phyloP scores from a whole-genome alignment of 2,329 filamentous ascomycete genomes.

The Aspergillaceae sp. region DNA sequence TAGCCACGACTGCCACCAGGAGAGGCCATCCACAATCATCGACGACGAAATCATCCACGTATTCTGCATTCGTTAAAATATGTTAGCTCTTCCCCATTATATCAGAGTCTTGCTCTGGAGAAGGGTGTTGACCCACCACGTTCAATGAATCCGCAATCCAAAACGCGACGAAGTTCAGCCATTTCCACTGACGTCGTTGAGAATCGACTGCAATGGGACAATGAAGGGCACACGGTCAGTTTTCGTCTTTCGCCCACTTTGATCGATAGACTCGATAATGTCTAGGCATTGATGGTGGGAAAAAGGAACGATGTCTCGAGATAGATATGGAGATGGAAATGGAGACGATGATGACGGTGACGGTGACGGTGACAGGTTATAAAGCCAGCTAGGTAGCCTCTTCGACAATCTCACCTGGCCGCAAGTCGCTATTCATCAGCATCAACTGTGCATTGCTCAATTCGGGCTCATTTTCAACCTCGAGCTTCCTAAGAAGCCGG shows the following conservation, averaged over 20 bases:
- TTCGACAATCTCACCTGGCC: conserved; percentile 40
- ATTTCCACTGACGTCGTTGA: conserved; percentile 69
- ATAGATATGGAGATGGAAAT: not conserved
- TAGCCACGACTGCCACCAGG: conserved; percentile 89
- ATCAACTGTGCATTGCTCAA: conserved; percentile 73
- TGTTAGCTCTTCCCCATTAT: not conserved
- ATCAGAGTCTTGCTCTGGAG: too few relatives aligned
- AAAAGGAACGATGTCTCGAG: too few relatives aligned
- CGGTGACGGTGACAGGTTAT: conserved; percentile 1
- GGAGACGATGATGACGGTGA: not conserved
- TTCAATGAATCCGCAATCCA: conserved; percentile 83
- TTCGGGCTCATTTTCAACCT: conserved; percentile 66
- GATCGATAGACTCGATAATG: too few relatives aligned
- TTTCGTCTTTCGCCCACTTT: not conserved
- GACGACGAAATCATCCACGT: conserved; percentile 90
- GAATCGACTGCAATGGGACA: conserved; percentile 57
- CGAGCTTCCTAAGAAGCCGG: conserved; percentile 47
- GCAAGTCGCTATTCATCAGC: conserved; percentile 77
- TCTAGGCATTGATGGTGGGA: not conserved
- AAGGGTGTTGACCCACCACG: conserved; percentile 42
- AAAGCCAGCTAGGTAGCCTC: too few relatives aligned
- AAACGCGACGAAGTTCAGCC: conserved; percentile 82
- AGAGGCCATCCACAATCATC: conserved; percentile 67
- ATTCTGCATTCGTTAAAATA: conserved; percentile 42
- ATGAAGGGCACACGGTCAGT: not conserved